Base-by-base conservation (phyloP, 2,329 filamentous ascomycete genomes). In the Geosmithia putterillii region DNA sequence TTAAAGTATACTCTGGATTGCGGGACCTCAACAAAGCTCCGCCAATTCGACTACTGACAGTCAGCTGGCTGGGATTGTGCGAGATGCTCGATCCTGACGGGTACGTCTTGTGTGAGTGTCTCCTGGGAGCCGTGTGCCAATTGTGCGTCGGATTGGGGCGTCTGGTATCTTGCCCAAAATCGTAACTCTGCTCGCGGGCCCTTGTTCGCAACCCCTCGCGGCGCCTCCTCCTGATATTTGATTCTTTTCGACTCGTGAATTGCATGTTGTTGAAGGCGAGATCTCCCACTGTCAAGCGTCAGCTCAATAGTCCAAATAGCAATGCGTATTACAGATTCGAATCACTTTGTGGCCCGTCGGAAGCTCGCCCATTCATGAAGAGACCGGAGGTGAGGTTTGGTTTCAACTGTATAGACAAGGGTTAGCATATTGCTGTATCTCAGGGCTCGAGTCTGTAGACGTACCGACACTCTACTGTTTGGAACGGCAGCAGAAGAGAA, bases 401-500 rank as follows among this genome's bases (percentile, higher is more conserved):
- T 45, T 56, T 58, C 47, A 63, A 49, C 62, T 63, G 21, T 14
- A 32, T 12, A 14, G 15, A 32, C 10, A 12, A 32, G 3, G 28
- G 6, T 32, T 32, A 32, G 10, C 10, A 32, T 9, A 32, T 12
- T 9, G 10, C 28, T 4, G 28, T 3, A 9, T 32, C 28, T n/a
- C 34, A 22, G 22, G 17, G 20, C 36, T 22, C 23, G 20, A 18
- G 28, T 12, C 41, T 20, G 3, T 17, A 15, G 3, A 45, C 56
- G 44, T 41, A 64, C 64, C 12, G 52, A 62, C 19, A 64, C 45
- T 40, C 51, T 54, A 7, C 49, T 49, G 17, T 65, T 64, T 10
- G 67, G 56, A 37, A 83, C 66, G 42, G 70, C 70, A 3, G 67
- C 56, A 1, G 78, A 79, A 12, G 61, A 61, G 47, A 82, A 83